These are phyloP conservation scores for Groenewaldozyma tartarivorans DNA, from an alignment of 805 yeast genomes.

Conservation along the genomic window DNA sequence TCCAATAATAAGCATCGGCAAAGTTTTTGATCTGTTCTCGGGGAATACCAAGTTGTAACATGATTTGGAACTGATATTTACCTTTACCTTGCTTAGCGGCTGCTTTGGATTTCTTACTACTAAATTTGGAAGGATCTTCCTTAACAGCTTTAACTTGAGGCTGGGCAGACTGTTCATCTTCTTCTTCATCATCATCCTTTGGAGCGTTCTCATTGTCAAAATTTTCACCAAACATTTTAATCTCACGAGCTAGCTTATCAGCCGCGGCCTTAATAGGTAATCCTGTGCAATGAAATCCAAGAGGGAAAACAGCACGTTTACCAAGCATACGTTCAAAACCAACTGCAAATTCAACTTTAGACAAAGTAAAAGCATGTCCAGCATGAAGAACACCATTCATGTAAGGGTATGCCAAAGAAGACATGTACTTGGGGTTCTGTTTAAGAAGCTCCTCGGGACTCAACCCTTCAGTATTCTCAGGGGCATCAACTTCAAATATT, in stretches of 20 bases:
- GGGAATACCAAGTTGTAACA: conserved; percentile 87
- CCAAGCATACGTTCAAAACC: conserved; percentile 96
- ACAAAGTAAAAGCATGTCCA: conserved; percentile 91
- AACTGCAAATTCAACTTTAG: conserved; percentile 84
- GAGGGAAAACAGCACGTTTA: conserved; percentile 83
- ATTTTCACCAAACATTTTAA: conserved; percentile 80
- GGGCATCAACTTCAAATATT: conserved; percentile 82
- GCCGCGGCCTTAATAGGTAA: conserved; percentile 95
- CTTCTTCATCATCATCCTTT: conserved; percentile 41
- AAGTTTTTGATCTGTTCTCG: conserved; percentile 76
- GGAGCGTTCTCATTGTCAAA: conserved; percentile 50
- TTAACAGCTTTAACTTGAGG: conserved; percentile 28
- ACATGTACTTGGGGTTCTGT: conserved; percentile 76
- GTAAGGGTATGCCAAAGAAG: conserved; percentile 96
- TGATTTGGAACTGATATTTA: conserved; percentile 91
- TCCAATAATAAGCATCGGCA: conserved; percentile 90
- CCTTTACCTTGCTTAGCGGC: conserved; percentile 90
- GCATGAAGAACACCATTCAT: conserved; percentile 98
- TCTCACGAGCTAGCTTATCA: conserved; percentile 86
- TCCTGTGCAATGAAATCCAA: conserved; percentile 99
- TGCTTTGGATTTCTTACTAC: conserved; percentile 88
- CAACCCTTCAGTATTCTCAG: conserved; percentile 58
- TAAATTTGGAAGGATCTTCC: conserved; percentile 75
- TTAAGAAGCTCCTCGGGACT: conserved; percentile 63
- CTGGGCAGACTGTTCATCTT: conserved; percentile 19